phyloP scores from a whole-genome alignment of 2,329 filamentous ascomycete genomes.

The Xylaria sp. region DNA sequence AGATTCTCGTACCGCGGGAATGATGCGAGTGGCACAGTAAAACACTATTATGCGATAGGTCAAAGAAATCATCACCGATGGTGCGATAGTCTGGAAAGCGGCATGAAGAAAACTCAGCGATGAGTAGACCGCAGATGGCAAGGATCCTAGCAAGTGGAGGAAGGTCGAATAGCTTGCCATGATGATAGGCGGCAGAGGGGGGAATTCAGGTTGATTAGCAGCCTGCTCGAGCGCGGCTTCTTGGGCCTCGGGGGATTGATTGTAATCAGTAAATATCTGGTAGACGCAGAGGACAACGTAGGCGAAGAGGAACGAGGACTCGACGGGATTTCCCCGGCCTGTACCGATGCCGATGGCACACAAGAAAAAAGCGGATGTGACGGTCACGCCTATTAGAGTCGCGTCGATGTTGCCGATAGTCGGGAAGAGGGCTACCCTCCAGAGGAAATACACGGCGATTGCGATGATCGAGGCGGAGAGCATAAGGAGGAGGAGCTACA shows the following conservation, averaged over 20 bases:
- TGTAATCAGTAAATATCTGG: slow-evolving; percentile 98
- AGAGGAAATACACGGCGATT: slow-evolving; percentile 94
- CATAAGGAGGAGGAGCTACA: slow-evolving; percentile 85
- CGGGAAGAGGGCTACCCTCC: slow-evolving; percentile 93
- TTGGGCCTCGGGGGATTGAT: slow-evolving; percentile 76
- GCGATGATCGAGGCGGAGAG: slow-evolving; percentile 92
- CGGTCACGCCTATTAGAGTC: slow-evolving; percentile 88
- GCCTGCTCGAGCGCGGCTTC: slow-evolving; percentile 63
- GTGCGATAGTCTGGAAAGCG: slow-evolving; percentile 94
- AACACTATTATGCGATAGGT: slow-evolving; percentile 94
- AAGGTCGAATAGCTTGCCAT: slow-evolving; percentile 98
- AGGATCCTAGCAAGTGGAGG: slow-evolving; percentile 81
- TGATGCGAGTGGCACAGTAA: slow-evolving; percentile 94
- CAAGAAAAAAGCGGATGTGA: slow-evolving; percentile 92
- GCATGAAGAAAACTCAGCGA: slow-evolving; percentile 88
- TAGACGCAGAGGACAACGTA: slow-evolving; percentile 99
- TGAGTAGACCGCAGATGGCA: slow-evolving; percentile 86
- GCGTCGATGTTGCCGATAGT: slow-evolving; percentile 93
- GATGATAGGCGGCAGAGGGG: slow-evolving; percentile 95
- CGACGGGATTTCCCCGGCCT: slow-evolving; percentile 92
- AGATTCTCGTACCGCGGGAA: slow-evolving; percentile 89
- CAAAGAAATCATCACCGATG: slow-evolving; percentile 94
- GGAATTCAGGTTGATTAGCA: slow-evolving; percentile 82
- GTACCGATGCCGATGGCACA: slow-evolving; percentile 95
- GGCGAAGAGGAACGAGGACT: slow-evolving; percentile 94